phyloP scores from a whole-genome alignment of 306 rosid genomes.

The Purshia tridentata region DNA sequence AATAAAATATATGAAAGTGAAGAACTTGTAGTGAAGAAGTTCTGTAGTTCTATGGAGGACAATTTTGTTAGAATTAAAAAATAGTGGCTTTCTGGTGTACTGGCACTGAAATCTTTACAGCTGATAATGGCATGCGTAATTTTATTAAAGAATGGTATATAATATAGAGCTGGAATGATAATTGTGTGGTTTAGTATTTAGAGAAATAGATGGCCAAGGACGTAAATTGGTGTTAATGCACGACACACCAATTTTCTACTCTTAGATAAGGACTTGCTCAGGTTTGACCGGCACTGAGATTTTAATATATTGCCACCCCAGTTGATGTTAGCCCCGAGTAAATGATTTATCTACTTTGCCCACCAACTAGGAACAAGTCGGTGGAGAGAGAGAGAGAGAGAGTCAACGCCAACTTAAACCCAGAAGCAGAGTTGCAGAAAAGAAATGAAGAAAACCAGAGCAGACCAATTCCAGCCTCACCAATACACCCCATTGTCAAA shows the following conservation, averaged over 20 bases:
- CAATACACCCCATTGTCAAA: conserved; percentile 16
- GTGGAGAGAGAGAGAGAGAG: conserved; percentile 24
- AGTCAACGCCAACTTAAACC: conserved; percentile 52
- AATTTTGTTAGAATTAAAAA: conserved; percentile 15
- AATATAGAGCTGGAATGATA: conserved; percentile 20
- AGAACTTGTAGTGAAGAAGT: background rate
- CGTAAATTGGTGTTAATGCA: conserved; percentile 6
- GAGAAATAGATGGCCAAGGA: conserved; percentile 11
- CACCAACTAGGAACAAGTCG: conserved; percentile 38
- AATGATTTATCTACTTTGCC: conserved; percentile 32
- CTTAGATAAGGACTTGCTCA: conserved; percentile 16
- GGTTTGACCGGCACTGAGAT: conserved; percentile 20
- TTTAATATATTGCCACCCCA: conserved; percentile 27
- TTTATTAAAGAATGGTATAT: background rate
- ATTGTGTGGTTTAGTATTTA: conserved; percentile 22
- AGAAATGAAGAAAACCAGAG: conserved; percentile 35
- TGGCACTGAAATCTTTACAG: conserved; percentile 26
- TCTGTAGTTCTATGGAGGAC: background rate
- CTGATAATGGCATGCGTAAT: background rate
- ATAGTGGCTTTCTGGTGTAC: conserved; percentile 15
- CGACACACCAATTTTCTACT: conserved; percentile 20
- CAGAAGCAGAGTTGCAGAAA: conserved; percentile 19
- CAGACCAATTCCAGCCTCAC: conserved; percentile 32
- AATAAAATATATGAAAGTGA: background rate
- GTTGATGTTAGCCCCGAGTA: conserved; percentile 32